Evolutionary conservation across 2,329 filamentous ascomycete genomes (phyloP), one percentile per base, ranked within the genome.

Genomic region (Trichoderma asperellum): DNA sequence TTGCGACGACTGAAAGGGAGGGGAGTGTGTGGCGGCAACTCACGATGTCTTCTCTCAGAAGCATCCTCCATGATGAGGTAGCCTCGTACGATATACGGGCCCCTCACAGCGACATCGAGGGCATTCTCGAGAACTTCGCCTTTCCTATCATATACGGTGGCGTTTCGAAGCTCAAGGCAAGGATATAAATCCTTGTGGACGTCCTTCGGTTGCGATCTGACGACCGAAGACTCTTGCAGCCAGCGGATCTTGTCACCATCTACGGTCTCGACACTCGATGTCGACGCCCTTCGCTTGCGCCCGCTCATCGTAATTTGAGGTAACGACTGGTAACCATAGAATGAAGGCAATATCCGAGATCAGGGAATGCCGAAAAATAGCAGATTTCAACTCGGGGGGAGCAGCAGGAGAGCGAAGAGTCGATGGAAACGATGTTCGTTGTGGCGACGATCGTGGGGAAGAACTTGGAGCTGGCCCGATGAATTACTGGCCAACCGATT

Each of bases 51-150:
- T 52, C 73, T 77, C 57, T 81, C 77, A 1, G 75, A 70, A 40
- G 81, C 79, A 4, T 86, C 82, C 34, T 85, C 83, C 3, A 87
- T 78, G 64, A 88, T 81, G 18, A 92, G 80, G 49, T 81, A 80
- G 16, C 91, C 91, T 16, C 85, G 84, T 14, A 93, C 82, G 7
- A 84, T 84, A 68, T 91, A 85, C 0, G 90, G 90, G 0, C 88
- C 87, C 55, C 87, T 82, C 0, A 85, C 77, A 73, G 87, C 85
- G 2, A 90, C 87, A 58, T 87, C 78, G 4, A 93, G 83, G 5
- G 91, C 84, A 74, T 87, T 91, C 34, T 85, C 86, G 4, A 87
- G 76, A n/a, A 83, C 84, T 34, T 79, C 78, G 35, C 86, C 85
- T 72, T 89, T 83, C 58, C 80, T 83, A 60, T 81, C 79, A 71